Conservation (phyloP, 805 yeast species). For the Yarrowia osloensis region DNA sequence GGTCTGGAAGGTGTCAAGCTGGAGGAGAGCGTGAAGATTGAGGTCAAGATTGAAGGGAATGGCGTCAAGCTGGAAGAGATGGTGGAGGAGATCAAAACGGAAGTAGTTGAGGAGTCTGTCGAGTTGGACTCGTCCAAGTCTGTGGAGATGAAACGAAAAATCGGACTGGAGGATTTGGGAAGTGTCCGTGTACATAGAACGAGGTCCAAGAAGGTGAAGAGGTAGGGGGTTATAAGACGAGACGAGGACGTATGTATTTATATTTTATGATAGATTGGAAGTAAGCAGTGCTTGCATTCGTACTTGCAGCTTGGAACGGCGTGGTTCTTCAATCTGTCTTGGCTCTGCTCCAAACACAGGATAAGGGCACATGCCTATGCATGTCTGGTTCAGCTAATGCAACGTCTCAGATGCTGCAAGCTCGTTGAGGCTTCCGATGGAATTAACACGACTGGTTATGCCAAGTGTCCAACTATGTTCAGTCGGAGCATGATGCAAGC, state of each 20-base stretch:
- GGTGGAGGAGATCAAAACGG: background rate
- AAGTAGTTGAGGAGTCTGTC: background rate
- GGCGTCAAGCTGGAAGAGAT: background rate
- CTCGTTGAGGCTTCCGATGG: too few species aligned
- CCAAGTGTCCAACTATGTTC: too few species aligned
- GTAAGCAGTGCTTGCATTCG: too few species aligned
- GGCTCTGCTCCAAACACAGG: too few species aligned
- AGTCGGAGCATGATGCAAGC: too few species aligned
- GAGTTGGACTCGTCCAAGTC: background rate
- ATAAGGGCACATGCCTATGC: too few species aligned
- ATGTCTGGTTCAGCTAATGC: too few species aligned
- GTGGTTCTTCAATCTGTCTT: too few species aligned
- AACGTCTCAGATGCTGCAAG: too few species aligned
- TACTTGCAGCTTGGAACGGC: too few species aligned
- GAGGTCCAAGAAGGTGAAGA: slow-evolving; percentile 11
- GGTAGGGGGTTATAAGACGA: background rate
- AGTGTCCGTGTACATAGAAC: slow-evolving; percentile 12
- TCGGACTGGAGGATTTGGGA: slow-evolving; percentile 5
- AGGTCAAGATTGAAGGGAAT: background rate
- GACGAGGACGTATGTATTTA: background rate
- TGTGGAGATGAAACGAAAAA: background rate
- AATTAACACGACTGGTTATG: too few species aligned
- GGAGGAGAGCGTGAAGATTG: slow-evolving; percentile 1
- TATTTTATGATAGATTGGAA: background rate
- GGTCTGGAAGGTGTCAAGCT: background rate